These are phyloP conservation scores for Albugo laibachii DNA, from an alignment of 352 stramenopile genomes.

Conservation along the genomic window DNA sequence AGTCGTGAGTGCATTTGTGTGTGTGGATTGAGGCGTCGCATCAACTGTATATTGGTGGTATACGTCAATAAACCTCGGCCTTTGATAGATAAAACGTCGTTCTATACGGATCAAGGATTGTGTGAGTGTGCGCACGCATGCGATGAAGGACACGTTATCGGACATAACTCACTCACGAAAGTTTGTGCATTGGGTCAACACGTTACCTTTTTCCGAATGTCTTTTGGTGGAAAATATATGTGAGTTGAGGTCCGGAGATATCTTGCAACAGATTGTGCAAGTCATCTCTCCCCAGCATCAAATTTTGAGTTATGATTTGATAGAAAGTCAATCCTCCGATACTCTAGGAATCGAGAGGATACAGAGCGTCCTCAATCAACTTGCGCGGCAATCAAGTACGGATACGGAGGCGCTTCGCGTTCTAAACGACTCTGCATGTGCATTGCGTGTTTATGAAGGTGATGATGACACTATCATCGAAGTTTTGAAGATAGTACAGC, in stretches of 20 bases:
- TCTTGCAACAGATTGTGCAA: slow-evolving; percentile 24
- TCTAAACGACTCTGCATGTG: slow-evolving; percentile 24
- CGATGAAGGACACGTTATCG: too few species aligned
- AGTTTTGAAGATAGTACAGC: slow-evolving; percentile 22
- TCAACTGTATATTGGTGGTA: too few species aligned
- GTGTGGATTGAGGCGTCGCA: too few species aligned
- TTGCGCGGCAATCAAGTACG: background rate
- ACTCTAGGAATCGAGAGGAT: slow-evolving; percentile 1
- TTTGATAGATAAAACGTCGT: too few species aligned
- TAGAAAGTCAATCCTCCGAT: background rate
- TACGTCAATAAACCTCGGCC: too few species aligned
- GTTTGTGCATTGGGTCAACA: slow-evolving; percentile 60
- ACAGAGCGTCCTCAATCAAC: background rate
- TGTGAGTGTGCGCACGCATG: too few species aligned
- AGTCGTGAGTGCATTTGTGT: too few species aligned
- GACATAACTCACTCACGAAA: slow-evolving; percentile 6
- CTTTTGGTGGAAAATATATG: slow-evolving; percentile 30
- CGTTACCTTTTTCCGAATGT: slow-evolving; percentile 30
- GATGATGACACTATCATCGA: slow-evolving; percentile 18
- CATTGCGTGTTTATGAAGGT: slow-evolving; percentile 14
- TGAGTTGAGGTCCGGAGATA: slow-evolving; percentile 36
- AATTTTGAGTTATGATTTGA: background rate
- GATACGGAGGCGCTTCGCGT: slow-evolving; percentile 19
- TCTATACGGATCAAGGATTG: too few species aligned
- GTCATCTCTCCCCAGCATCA: slow-evolving; percentile 12